Evolutionary conservation across 2,329 filamentous ascomycete genomes (phyloP).

Genomic region (Fusarium tanahbumbuense): DNA sequence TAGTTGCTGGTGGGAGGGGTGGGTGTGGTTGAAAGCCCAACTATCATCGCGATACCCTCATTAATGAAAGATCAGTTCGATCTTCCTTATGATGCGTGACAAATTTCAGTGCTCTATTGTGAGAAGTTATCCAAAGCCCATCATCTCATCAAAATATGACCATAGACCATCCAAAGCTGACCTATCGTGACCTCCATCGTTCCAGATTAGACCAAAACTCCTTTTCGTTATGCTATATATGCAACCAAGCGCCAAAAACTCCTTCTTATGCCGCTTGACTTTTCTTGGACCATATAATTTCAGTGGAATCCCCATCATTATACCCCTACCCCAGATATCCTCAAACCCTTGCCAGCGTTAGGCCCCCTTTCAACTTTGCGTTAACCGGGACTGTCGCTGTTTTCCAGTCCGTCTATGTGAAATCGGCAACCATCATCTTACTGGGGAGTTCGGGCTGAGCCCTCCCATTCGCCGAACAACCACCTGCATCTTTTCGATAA

Average conservation of each 20-base stretch:
- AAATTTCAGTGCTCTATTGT: not conserved
- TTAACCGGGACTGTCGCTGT: constrained; percentile 29
- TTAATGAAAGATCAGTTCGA: not conserved
- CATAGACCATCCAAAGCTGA: constrained; percentile 11
- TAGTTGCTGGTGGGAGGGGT: not conserved
- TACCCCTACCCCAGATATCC: not conserved
- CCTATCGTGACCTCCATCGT: constrained; percentile 7
- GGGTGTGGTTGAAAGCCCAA: not conserved
- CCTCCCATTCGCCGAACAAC: constrained; percentile 55
- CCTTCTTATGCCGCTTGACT: constrained; percentile 24
- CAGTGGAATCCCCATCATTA: not conserved
- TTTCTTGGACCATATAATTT: not conserved
- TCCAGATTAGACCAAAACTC: constrained; percentile 12
- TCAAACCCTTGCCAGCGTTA: not conserved
- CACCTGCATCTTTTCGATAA: constrained; percentile 68
- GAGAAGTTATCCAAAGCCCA: not conserved
- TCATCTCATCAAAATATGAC: not conserved
- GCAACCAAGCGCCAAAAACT: constrained; percentile 26
- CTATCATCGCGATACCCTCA: not conserved
- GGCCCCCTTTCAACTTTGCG: not conserved
- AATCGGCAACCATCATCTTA: constrained; percentile 40
- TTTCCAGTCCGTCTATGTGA: constrained; percentile 23
- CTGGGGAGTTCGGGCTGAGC: constrained; percentile 46
- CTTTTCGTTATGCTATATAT: not conserved
- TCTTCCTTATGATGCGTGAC: not conserved